Conservation (phyloP, 2,329 filamentous ascomycete genomes). For the Taxawa tesnikishii region DNA sequence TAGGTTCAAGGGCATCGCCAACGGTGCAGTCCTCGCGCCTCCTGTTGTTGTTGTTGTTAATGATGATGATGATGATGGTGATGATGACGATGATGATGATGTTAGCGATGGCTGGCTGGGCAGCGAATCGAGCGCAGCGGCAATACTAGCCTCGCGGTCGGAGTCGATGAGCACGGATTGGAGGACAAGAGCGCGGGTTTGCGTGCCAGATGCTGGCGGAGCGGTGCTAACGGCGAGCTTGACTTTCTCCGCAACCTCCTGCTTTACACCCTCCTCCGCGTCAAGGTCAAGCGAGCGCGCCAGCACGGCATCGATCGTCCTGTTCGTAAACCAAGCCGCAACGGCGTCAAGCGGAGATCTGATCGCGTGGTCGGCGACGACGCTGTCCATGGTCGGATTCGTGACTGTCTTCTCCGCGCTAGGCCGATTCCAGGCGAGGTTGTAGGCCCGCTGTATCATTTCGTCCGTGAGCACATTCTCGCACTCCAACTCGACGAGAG, state of each 20-base stretch:
- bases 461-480: constrained; percentile 68
- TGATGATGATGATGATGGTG: no score
- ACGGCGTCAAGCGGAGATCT: constrained; percentile 80
- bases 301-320: constrained; percentile 58
- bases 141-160: constrained; percentile 38
- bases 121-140: constrained; percentile 40
- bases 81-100: no score
- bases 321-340: constrained; percentile 80
- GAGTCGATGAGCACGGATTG: constrained; percentile 46
- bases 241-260: constrained; percentile 39
- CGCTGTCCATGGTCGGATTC: constrained; percentile 65
- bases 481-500: constrained; percentile 65
- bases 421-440: constrained; percentile 75
- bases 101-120: constrained; percentile 21
- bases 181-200: constrained; percentile 45
- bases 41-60: not conserved
- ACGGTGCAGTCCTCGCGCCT: constrained; percentile 15
- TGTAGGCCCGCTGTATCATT: constrained; percentile 76
- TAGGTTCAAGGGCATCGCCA: constrained; percentile 28
- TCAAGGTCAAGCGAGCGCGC: constrained; percentile 46
- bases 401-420: constrained; percentile 54
- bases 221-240: constrained; percentile 60
- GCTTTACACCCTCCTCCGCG: constrained; percentile 31
- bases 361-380: constrained; percentile 76
- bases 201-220: constrained; percentile 64